A percentile compares a stretch with the other conserved stretches of the same genome.
Conservation (phyloP, 257 asterid species). For the Solanum okadae region DNA sequence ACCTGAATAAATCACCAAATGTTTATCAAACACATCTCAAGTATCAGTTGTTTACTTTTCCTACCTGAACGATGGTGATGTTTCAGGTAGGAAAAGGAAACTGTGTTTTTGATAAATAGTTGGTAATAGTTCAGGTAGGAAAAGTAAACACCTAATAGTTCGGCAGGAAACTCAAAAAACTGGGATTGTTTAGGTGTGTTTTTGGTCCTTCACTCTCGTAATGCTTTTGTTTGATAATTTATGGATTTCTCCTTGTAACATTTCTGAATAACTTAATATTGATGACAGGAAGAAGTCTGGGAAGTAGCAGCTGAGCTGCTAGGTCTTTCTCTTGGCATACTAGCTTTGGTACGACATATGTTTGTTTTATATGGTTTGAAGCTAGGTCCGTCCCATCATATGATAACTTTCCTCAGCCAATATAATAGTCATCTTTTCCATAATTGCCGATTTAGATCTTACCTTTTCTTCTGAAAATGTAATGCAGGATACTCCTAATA, state of each 20-base stretch:
- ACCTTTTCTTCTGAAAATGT: slow-evolving; percentile 5
- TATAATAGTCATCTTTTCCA: slow-evolving; percentile 8
- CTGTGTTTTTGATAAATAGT: no score
- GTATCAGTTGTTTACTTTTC: no score
- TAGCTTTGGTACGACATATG: slow-evolving; percentile 54
- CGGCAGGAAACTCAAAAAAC: no score
- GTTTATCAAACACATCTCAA: no score
- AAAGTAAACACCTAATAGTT: no score
- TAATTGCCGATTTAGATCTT: background rate
- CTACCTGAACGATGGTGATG: no score
- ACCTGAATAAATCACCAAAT: no score
- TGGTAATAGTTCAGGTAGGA: no score
- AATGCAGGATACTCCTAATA: slow-evolving; percentile 69
- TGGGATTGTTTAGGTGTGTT: background rate
- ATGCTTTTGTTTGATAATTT: background rate
- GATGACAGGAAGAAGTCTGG: slow-evolving; percentile 94
- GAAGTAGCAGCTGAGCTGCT: slow-evolving; percentile 94
- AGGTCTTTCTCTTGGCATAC: slow-evolving; percentile 85
- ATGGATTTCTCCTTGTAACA: background rate
- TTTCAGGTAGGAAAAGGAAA: no score
- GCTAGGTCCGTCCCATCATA: background rate
- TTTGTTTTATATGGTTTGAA: background rate
- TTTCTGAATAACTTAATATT: background rate
- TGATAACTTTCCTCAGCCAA: background rate
- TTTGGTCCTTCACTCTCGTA: background rate